A percentile compares a stretch with the other conserved stretches of the same genome.
phyloP scores from a whole-genome alignment of 163 green algal species.

The Scenedesmus sp. region DNA sequence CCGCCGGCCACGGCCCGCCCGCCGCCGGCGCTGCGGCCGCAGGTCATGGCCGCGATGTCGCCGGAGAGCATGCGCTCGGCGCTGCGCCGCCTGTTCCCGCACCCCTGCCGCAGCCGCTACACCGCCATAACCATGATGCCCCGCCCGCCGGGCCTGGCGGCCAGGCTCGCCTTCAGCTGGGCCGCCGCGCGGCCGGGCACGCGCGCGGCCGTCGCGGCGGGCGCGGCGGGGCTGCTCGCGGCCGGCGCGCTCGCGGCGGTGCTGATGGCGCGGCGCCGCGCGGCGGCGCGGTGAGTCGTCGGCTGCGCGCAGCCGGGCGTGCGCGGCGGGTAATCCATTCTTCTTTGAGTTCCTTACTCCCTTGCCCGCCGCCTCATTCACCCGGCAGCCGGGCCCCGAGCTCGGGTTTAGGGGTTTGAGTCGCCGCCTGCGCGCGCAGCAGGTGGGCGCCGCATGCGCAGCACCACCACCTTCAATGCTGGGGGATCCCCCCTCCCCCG shows the following conservation, averaged over 20 bases:
- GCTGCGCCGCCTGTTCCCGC: constrained; percentile 54
- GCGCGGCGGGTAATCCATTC: no score
- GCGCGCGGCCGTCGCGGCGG: constrained; percentile 6
- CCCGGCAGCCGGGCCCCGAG: no score
- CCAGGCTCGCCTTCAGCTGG: constrained; percentile 15
- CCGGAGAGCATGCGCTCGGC: constrained; percentile 51
- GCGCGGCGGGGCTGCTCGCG: background rate
- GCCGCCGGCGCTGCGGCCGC: background rate
- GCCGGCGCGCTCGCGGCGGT: background rate
- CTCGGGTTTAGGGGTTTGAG: no score
- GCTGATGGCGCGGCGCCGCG: background rate
- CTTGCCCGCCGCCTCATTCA: no score
- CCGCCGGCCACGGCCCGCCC: background rate
- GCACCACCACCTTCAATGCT: no score
- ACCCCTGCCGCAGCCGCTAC: constrained; percentile 55
- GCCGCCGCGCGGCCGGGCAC: constrained; percentile 7
- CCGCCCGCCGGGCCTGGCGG: constrained; percentile 4
- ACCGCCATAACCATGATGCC: constrained; percentile 71
- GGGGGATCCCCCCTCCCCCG: no score
- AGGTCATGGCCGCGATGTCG: constrained; percentile 44
- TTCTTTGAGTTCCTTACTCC: no score
- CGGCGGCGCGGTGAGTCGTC: no score
- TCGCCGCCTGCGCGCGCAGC: no score
- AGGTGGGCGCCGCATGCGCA: no score
- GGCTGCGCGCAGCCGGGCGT: no score